Conservation (phyloP, 805 yeast genomes). For the Spathaspora arborariae region DNA sequence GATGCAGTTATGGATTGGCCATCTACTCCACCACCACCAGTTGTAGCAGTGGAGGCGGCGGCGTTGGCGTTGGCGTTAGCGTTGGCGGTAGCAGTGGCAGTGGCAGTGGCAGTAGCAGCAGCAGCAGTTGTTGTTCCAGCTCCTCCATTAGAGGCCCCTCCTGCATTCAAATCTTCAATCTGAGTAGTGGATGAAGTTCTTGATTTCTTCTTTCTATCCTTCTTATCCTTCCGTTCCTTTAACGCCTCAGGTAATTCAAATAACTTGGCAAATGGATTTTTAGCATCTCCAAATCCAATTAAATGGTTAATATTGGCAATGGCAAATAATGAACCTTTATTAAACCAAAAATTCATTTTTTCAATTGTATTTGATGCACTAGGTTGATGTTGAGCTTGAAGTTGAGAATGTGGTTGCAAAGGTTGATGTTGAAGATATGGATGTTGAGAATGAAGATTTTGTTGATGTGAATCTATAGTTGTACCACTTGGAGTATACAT, state of each 20-base stretch:
- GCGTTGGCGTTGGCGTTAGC: constrained; percentile 4
- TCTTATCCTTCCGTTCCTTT: constrained; percentile 67
- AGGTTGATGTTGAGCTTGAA: constrained; percentile 13
- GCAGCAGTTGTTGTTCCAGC: constrained; percentile 10
- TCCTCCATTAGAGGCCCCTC: constrained; percentile 2
- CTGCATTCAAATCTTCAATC: constrained; percentile 8
- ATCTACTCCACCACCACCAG: constrained; percentile 19
- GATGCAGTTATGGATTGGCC: constrained; percentile 29
- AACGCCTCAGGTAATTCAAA: constrained; percentile 70
- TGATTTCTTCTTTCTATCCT: constrained; percentile 57
- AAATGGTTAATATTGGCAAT: constrained; percentile 70
- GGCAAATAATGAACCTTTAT: constrained; percentile 73
- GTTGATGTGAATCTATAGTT: constrained; percentile 24
- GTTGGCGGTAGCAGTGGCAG: constrained; percentile 13
- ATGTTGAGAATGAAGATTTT: constrained; percentile 9
- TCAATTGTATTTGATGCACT: constrained; percentile 34
- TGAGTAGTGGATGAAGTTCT: constrained; percentile 14
- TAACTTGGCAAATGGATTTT: constrained; percentile 71
- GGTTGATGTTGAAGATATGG: constrained; percentile 28
- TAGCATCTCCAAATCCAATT: constrained; percentile 73
- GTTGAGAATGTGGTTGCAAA: constrained; percentile 4
- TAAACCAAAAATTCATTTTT: constrained; percentile 67
- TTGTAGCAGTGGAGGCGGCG: constrained; percentile 2
- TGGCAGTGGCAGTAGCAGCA: constrained; percentile 2
- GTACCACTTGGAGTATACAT: constrained; percentile 32